Evolutionary conservation across 345 rosid genomes (phyloP), one percentile per base, ranked within the genome.

Genomic region (Gynandropsis gynandra): DNA sequence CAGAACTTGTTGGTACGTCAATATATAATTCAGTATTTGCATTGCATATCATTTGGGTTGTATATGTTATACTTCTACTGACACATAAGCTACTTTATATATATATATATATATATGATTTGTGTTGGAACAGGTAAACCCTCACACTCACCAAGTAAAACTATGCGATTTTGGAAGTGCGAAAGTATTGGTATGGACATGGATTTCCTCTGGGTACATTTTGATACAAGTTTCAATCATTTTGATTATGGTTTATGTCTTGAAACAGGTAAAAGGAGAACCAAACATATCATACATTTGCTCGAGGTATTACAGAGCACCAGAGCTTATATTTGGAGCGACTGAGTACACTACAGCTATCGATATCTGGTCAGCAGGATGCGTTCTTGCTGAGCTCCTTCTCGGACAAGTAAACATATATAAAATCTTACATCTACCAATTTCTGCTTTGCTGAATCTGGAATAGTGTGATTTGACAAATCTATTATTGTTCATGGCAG

Each of bases 311-410:
- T 87, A 92, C 67, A 76, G 98, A 52, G 98, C 98, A 49, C 98
- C 98, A 10, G 98, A 92, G 72, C 84, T 92, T 56, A 92, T 92
- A 40, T 92, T 92, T 59, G 98, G 98, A 16, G 97, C 98, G 7
- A 92, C 95, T 0, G 95, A 87, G 74, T 92, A 92, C 69, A 85
- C 96, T 51, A 69, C 97, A 16, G 95, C 98, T 35, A 87, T 92
- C 63, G 98, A 92, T 63, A 82, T 92, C 71, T 92, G 96, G 98
- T 92, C 98, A 36, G 95, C 85, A 33, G 98, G 98, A 15, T 92
- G 98, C 55, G 96, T 87, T 58, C 74, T 92, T 20, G 98, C 96
- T 10, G 98, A 92, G 70, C 74, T 92, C 54, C 79, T 92, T 9
- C 87, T 85, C 46, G 98, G 98, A 31, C 98, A 87, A 86, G 98